These are phyloP conservation scores for Ustulina deusta DNA, from an alignment of 2,329 filamentous ascomycete genomes.

Conservation along the genomic window DNA sequence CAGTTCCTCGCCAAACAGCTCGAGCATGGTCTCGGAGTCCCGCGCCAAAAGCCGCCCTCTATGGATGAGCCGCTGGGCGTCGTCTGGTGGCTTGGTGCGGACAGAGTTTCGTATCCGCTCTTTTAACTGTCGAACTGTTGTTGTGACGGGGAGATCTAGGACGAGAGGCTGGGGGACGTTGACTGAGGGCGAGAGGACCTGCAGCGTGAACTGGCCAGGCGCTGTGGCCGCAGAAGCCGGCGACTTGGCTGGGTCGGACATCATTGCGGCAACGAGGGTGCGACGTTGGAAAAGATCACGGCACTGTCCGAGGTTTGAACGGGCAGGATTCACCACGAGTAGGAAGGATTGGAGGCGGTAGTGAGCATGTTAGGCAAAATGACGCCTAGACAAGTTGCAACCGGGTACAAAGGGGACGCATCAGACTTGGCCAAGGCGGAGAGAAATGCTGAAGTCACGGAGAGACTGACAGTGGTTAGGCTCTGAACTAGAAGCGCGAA, in stretches of 20 bases:
- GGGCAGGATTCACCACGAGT: conserved; percentile 33
- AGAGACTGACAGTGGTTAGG: not conserved
- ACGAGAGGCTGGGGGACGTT: conserved; percentile 63
- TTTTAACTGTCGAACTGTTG: conserved; percentile 69
- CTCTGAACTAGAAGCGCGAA: not conserved
- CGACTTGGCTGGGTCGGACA: conserved; percentile 45
- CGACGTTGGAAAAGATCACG: not conserved
- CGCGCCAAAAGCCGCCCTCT: conserved; percentile 67
- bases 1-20: conserved; percentile 67
- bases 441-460: not conserved
- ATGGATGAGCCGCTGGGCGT: conserved; percentile 71
- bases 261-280: conserved; percentile 4
- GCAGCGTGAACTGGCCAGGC: conserved; percentile 61
- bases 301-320: conserved; percentile 8
- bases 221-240: conserved; percentile 46
- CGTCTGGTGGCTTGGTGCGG: conserved; percentile 62
- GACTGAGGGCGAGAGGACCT: conserved; percentile 69
- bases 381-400: conserved; percentile 2
- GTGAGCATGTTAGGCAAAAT: conserved; percentile 43
- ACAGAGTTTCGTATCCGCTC: conserved; percentile 67
- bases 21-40: conserved; percentile 66
- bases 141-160: conserved; percentile 62
- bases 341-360: conserved; percentile 22
- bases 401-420: conserved; percentile 17
- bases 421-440: conserved; percentile 3